Base-by-base conservation (phyloP, 208 protist genomes). In the Wallacemonas sp. region DNA sequence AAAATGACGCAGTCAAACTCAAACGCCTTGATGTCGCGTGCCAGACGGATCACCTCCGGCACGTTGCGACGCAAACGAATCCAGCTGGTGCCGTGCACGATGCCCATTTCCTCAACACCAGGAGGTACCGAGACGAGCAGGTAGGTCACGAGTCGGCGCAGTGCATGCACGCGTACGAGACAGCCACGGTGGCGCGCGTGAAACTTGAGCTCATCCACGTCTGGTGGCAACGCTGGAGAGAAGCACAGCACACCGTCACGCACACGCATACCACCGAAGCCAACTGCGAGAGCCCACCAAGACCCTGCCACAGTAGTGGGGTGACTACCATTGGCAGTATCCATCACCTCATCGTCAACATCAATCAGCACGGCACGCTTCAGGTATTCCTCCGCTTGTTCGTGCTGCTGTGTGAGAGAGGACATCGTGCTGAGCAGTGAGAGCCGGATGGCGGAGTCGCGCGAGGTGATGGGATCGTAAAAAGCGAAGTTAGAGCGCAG, bases 1-100 rank as follows among this genome's bases (percentile, higher is more conserved):
- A 97, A 93, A 28, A 97, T 64, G 47, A 97, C 86, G 68, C 79
- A 80, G 75, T 97, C 93, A 75, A 96, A 97, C 53, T 93, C 84
- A 56, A 96, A 89, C 21, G 84, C 72, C 56, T 76, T 85, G 22
- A 93, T 58, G 42, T 96, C 82, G 24, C 77, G 73, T 36, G 87
- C 80, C 24, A 95, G 78, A 14, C 80, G 77, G 17, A 95, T 88
- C 38, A 80, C 84, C 61, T 89, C 77, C 5, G 87, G 77, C 2
- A 74, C 51, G 30, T 78, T 69, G 41, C 70, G 72, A 19, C 72
- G 66, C 31, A 97, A 72, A 17, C 84, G 73, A 27, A 97, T 70
- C 44, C 85, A 80, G 41, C 72, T 87, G 17, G 46, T 88, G 22
- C 80, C 80, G 70, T 97, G 93, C 19, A 93, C 77, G 24, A 97